A percentile compares a stretch with the other conserved stretches of the same genome.
Evolutionary conservation across 164 flowering plant genomes (phyloP).

Genomic region (Akebia trifoliata): DNA sequence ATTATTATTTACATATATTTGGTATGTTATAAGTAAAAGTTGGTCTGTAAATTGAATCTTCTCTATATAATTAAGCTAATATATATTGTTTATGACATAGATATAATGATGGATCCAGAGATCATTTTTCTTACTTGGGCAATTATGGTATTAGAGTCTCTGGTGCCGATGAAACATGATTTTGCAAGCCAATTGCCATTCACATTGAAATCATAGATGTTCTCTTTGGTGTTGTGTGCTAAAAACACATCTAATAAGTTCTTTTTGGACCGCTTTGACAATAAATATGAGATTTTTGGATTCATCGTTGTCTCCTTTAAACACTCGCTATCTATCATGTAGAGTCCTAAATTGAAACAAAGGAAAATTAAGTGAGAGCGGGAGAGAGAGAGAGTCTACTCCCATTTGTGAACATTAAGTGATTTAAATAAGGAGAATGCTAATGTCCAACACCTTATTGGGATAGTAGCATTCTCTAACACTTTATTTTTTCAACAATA

Average conservation of each 20-base stretch:
- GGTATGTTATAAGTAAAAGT: no score
- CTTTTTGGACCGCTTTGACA: conserved; percentile 27
- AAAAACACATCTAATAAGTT: conserved; percentile 27
- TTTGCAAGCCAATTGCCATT: conserved; percentile 35
- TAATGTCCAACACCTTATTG: no score
- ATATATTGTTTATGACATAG: no score
- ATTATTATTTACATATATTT: no score
- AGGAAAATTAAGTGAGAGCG: neutral
- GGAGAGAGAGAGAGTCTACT: no score
- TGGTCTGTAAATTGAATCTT: no score
- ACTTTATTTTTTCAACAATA: no score
- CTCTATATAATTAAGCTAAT: neutral
- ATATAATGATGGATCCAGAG: neutral
- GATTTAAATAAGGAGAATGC: no score
- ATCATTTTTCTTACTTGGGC: conserved; percentile 29
- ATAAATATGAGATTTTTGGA: conserved; percentile 27
- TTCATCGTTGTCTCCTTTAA: conserved; percentile 23
- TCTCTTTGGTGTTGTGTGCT: conserved; percentile 22
- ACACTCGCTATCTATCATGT: conserved; percentile 35
- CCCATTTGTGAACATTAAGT: no score
- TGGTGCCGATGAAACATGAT: conserved; percentile 27
- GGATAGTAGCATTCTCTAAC: no score
- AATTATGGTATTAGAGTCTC: conserved; percentile 15
- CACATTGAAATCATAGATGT: conserved; percentile 28
- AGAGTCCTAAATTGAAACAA: conserved; percentile 21